These are phyloP conservation scores for Trypanosoma caninum DNA, from an alignment of 208 protist genomes.

Conservation along the genomic window DNA sequence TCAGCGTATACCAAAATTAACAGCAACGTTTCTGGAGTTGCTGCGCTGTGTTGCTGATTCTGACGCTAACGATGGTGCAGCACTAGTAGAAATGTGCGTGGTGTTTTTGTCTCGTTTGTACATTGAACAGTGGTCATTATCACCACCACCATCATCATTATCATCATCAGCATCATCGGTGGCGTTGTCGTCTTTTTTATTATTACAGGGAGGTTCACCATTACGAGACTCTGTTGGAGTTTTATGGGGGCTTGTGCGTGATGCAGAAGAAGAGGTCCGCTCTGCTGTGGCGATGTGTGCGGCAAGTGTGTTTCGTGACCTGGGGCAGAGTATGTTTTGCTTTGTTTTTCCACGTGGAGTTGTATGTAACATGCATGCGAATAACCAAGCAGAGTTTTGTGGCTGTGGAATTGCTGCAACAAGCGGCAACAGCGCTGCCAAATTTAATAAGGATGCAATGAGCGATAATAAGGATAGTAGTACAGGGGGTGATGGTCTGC, in stretches of 20 bases:
- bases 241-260: slow-evolving; percentile 17
- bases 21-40: slow-evolving; percentile 34
- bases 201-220: no score
- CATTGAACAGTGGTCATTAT: slow-evolving; percentile 22
- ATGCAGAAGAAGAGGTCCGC: slow-evolving; percentile 73
- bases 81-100: slow-evolving; percentile 24
- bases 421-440: background rate
- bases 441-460: background rate
- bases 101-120: slow-evolving; percentile 16
- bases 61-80: slow-evolving; percentile 3
- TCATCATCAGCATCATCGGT: no score
- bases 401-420: background rate
- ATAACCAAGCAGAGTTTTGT: background rate
- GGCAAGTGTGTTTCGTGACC: slow-evolving; percentile 27
- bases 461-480: background rate
- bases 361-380: slow-evolving; percentile 1
- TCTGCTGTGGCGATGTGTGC: slow-evolving; percentile 34
- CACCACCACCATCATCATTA: no score
- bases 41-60: slow-evolving; percentile 26
- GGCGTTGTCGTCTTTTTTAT: no score
- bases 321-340: slow-evolving; percentile 35
- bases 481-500: background rate
- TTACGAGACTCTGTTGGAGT: slow-evolving; percentile 5
- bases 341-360: slow-evolving; percentile 25
- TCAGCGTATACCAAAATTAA: slow-evolving; percentile 43